Percentiles rank a stretch among this genome's conserved stretches.
These are phyloP conservation scores for Eucalyptus tenuipes DNA, from an alignment of 345 rosid species.

Conservation along the genomic window DNA sequence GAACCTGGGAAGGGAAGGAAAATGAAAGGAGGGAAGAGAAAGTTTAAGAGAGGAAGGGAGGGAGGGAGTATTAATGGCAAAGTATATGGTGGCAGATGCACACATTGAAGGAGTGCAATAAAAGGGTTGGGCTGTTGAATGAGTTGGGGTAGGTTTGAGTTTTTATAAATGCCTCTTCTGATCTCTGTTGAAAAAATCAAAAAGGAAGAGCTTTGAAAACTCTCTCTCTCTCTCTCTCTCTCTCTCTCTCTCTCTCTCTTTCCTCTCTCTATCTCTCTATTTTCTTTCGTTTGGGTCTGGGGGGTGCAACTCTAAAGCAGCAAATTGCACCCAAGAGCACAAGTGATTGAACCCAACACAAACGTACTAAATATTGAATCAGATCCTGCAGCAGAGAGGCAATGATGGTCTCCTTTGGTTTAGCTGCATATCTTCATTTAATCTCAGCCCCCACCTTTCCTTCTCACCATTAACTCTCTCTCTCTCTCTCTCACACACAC, in stretches of 20 bases:
- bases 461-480: neutral
- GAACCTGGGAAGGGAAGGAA: conserved; percentile 47
- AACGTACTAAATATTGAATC: neutral
- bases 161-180: conserved; percentile 31
- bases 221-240: neutral
- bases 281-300: neutral
- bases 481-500: neutral
- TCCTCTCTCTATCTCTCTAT: neutral
- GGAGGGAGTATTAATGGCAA: conserved; percentile 25
- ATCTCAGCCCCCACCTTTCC: neutral
- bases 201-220: neutral
- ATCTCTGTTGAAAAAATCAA: neutral
- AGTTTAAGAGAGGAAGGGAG: neutral
- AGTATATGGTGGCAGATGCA: conserved; percentile 58
- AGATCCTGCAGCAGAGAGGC: neutral
- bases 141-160: conserved; percentile 57
- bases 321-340: neutral
- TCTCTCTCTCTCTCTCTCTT: neutral
- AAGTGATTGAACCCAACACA: neutral
- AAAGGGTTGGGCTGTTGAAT: conserved; percentile 37
- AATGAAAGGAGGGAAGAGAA: conserved; percentile 22
- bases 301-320: conserved; percentile 1
- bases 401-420: neutral
- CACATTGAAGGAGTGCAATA: conserved; percentile 75
- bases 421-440: neutral